Percentiles rank a stretch among this genome's conserved stretches.
Conservation (phyloP, 208 protist genomes). For the Strigomonas oncopelti region DNA sequence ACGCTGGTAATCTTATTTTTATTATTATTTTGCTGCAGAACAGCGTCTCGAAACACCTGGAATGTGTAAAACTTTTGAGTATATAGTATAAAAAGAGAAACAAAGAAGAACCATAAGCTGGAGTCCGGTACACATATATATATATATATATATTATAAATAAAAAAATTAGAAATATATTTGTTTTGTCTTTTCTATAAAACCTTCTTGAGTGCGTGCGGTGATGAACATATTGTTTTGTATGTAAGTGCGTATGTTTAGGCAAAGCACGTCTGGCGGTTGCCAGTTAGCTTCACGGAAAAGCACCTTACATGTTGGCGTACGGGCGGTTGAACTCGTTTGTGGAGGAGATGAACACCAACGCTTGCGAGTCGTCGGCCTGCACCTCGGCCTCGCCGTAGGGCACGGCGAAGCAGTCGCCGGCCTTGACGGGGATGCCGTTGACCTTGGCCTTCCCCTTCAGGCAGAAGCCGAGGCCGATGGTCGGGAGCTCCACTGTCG, state of each 20-base stretch:
- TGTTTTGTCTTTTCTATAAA: slow-evolving; percentile 12
- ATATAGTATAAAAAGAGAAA: slow-evolving; percentile 18
- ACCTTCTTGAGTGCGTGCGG: background rate
- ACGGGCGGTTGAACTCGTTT: slow-evolving; percentile 32
- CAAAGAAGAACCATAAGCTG: slow-evolving; percentile 3
- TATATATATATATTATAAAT: slow-evolving; percentile 6
- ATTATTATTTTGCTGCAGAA: slow-evolving; percentile 10
- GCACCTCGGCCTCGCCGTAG: slow-evolving; percentile 52
- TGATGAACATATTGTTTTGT: background rate
- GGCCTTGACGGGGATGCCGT: slow-evolving; percentile 48
- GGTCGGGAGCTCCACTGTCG: slow-evolving; percentile 58
- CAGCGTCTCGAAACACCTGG: slow-evolving; percentile 1
- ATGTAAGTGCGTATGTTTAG: too few species aligned
- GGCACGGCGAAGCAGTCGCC: slow-evolving; percentile 83
- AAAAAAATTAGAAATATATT: slow-evolving; percentile 6
- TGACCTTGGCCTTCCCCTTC: slow-evolving; percentile 60
- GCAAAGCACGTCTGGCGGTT: too few species aligned
- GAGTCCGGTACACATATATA: too few species aligned
- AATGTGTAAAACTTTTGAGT: background rate
- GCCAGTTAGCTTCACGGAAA: background rate
- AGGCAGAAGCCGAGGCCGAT: slow-evolving; percentile 86
- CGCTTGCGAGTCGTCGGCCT: slow-evolving; percentile 43
- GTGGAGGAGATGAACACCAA: slow-evolving; percentile 84
- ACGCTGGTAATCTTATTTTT: background rate
- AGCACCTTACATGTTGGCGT: slow-evolving; percentile 29